Evolutionary conservation across 2,329 filamentous ascomycete species (phyloP), one percentile per base, ranked within the genome.

Genomic region (Monilinia aucupariae): DNA sequence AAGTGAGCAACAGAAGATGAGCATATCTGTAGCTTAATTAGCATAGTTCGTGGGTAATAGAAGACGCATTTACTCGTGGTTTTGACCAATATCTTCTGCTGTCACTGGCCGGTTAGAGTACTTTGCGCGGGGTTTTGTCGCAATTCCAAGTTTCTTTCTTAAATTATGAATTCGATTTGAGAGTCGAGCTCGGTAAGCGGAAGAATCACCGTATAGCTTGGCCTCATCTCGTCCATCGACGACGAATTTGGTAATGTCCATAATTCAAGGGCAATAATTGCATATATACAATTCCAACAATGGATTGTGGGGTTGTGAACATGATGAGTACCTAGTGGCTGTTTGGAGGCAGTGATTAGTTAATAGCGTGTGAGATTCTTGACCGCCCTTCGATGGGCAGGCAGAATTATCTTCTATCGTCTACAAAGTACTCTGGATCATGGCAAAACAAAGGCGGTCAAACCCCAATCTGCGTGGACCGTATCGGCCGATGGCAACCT

Each of bases 191-290:
- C 92, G 88, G 76, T 97, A 97, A 63, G 88, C 88, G 73, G 85
- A 85, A 78, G 96, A 92, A 78, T 97, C 92, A 70, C 92, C 92
- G 68, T 94, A 87, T 37, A 96, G 84, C 59, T 97, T 87, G 45
- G 91, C 91, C 72, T 90, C 85, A 75, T 96, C 90, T 67, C 94
- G 84, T 68, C 89, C 87, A 60, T 86, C 85, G 72, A 92, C 83
- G 69, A 97, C 80, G 68, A 91, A 92, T 69, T 85, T 85, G 63
- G 94, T 97, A 76, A 97, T 50, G 27, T 71, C 70, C 70, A 71
- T 71, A 25, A 34, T 50, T 66, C 22, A 7, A 25, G 20, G 25
- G 12, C 37, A 30, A 45, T n/a, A 10, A 41, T 56, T 45, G n/a
- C 22, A 12, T 20, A 43, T 7, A 30, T 58, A 48, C 34, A 59